phyloP scores from a whole-genome alignment of 2,329 filamentous ascomycete genomes.

The Remersonia thermophila region DNA sequence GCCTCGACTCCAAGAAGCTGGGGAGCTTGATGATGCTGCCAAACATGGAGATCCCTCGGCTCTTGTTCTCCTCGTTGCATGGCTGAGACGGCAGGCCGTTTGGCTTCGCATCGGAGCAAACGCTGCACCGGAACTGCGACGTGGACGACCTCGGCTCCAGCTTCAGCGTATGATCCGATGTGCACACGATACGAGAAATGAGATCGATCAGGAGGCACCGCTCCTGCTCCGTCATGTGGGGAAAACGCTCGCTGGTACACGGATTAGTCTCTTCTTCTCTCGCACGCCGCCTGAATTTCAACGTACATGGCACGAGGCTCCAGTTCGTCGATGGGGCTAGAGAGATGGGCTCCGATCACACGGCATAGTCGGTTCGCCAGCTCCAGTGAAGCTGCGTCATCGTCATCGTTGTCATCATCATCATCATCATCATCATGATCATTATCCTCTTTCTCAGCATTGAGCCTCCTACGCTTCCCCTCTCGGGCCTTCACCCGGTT shows the following conservation, averaged over 20 bases:
- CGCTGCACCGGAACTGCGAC: constrained; percentile 9
- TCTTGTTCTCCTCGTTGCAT: constrained; percentile 3
- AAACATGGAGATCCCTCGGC: constrained; percentile 25
- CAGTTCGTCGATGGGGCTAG: constrained; percentile 6
- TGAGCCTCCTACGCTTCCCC: constrained; percentile 12
- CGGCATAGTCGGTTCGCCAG: constrained; percentile 2
- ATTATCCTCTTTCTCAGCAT: neutral
- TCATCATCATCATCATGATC: too few species aligned
- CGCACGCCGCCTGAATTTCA: neutral
- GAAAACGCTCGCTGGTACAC: constrained; percentile 9
- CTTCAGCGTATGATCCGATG: constrained; percentile 34
- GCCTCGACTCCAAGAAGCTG: constrained; percentile 41
- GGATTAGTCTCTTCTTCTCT: neutral
- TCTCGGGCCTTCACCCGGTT: neutral
- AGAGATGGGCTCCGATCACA: constrained; percentile 1
- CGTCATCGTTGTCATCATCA: too few species aligned
- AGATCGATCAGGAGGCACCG: constrained; percentile 25
- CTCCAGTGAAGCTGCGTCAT: constrained; percentile 1
- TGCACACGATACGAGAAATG: constrained; percentile 47
- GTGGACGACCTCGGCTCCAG: neutral
- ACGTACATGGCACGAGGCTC: constrained; percentile 6
- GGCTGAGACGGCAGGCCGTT: neutral
- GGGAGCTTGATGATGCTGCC: constrained; percentile 31
- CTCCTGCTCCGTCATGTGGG: constrained; percentile 11
- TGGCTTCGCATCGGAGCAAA: constrained; percentile 10